A percentile compares a stretch with the other conserved stretches of the same genome.
phyloP scores from a whole-genome alignment of 2,329 filamentous ascomycete species.

The Aspergillus neotritici region DNA sequence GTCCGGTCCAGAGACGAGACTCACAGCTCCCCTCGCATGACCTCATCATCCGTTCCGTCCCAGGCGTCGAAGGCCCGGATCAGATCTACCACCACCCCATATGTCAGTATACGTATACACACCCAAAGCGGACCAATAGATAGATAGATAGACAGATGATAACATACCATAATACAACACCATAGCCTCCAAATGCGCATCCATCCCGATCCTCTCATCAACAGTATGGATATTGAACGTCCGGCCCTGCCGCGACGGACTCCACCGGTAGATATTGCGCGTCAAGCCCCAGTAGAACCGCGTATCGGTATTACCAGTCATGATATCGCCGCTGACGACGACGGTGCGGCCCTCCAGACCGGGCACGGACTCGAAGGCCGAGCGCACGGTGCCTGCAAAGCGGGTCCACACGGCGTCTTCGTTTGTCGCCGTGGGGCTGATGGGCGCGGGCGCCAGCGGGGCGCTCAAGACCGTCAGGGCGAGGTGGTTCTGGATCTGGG shows the following conservation, averaged over 20 bases:
- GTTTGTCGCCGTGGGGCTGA: slow-evolving; percentile 29
- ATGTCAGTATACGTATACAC: slow-evolving; percentile 1
- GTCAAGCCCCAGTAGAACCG: slow-evolving; percentile 49
- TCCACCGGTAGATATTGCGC: slow-evolving; percentile 50
- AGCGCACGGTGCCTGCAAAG: slow-evolving; percentile 37
- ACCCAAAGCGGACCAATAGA: too few species aligned
- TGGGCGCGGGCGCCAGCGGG: slow-evolving; percentile 27
- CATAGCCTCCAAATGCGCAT: slow-evolving; percentile 40
- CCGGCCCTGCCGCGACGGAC: slow-evolving; percentile 42
- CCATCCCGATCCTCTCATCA: slow-evolving; percentile 44
- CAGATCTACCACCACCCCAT: slow-evolving; percentile 21
- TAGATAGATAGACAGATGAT: not conserved
- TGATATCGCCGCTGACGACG: slow-evolving; percentile 42
- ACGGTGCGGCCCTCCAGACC: slow-evolving; percentile 31
- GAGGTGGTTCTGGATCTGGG: slow-evolving; percentile 22
- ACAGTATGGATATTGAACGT: slow-evolving; percentile 47
- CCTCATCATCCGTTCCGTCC: slow-evolving; percentile 7
- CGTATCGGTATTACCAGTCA: slow-evolving; percentile 52
- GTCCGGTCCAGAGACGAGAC: too few species aligned
- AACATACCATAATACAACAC: slow-evolving; percentile 40
- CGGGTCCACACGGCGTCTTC: slow-evolving; percentile 30
- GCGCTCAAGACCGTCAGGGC: slow-evolving; percentile 26
- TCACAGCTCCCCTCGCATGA: not conserved
- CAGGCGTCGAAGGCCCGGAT: slow-evolving; percentile 29
- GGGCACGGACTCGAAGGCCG: slow-evolving; percentile 35